These are phyloP conservation scores for Termitomyces sp. DNA, from an alignment of 768 basidiomycete genomes.

Conservation along the genomic window DNA sequence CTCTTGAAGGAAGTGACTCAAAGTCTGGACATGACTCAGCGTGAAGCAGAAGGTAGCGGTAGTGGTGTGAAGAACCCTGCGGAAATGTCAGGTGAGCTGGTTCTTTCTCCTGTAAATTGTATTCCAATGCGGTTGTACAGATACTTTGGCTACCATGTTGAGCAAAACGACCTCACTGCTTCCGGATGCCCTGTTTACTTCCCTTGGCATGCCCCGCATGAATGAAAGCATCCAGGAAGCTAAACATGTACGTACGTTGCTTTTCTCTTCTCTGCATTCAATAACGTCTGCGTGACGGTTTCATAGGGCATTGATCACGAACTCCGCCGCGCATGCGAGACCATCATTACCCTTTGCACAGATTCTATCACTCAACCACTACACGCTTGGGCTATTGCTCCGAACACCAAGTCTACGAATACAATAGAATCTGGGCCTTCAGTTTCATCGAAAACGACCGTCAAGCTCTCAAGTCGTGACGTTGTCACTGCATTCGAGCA, in stretches of 20 bases:
- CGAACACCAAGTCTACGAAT: slow-evolving; percentile 27
- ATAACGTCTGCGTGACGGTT: background rate
- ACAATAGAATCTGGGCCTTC: background rate
- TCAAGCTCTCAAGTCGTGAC: slow-evolving; percentile 50
- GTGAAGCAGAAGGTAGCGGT: slow-evolving; percentile 34
- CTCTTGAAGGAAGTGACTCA: slow-evolving; percentile 88
- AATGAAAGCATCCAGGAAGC: slow-evolving; percentile 65
- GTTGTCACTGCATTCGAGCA: slow-evolving; percentile 45
- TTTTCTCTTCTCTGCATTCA: background rate
- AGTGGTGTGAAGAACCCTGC: slow-evolving; percentile 27
- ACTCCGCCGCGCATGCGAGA: slow-evolving; percentile 81
- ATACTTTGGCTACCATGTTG: slow-evolving; percentile 55
- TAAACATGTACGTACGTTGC: slow-evolving; percentile 48
- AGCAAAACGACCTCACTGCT: slow-evolving; percentile 54
- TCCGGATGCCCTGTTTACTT: slow-evolving; percentile 65
- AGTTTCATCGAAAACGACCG: slow-evolving; percentile 1
- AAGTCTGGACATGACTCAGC: slow-evolving; percentile 59
- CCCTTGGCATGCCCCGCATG: slow-evolving; percentile 57
- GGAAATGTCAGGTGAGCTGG: slow-evolving; percentile 50
- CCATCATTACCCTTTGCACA: slow-evolving; percentile 64
- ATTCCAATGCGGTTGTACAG: slow-evolving; percentile 21
- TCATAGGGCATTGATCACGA: slow-evolving; percentile 79
- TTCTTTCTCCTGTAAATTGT: background rate
- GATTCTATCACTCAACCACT: slow-evolving; percentile 53
- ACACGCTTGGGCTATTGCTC: slow-evolving; percentile 41